Evolutionary conservation across 768 basidiomycete genomes (phyloP).

Genomic region (Phlebiopsis flavidoalba): DNA sequence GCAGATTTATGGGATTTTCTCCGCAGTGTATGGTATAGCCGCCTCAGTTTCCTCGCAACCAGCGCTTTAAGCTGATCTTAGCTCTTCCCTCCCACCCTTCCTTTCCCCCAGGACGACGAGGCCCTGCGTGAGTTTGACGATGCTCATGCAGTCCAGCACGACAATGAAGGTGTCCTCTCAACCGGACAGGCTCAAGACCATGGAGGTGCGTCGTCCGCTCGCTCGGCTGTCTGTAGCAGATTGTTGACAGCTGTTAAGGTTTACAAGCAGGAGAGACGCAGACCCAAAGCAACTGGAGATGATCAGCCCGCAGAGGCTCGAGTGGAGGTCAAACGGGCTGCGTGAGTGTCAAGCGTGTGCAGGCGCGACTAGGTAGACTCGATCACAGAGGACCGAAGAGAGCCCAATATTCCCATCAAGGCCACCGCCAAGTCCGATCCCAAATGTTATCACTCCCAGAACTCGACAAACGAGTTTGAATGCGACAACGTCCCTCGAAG

Average conservation of each 20-base stretch:
- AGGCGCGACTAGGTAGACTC: conserved; percentile 57
- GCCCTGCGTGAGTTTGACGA: conserved; percentile 76
- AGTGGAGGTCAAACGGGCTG: conserved; percentile 12
- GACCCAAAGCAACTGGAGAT: background rate
- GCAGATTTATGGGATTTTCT: too few relatives aligned
- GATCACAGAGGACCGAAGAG: conserved; percentile 59
- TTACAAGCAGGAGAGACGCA: conserved; percentile 15
- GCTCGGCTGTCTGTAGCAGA: conserved; percentile 5
- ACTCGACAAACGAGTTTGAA: conserved; percentile 10
- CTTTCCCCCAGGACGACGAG: conserved; percentile 40
- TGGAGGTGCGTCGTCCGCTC: conserved; percentile 71
- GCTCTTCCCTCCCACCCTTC: background rate
- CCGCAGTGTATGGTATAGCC: conserved; percentile 15
- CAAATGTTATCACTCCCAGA: conserved; percentile 31
- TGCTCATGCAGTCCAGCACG: conserved; percentile 79
- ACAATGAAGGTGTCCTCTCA: conserved; percentile 96
- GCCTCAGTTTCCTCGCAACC: conserved; percentile 11
- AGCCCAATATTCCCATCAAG: conserved; percentile 21
- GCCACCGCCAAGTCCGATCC: conserved; percentile 35
- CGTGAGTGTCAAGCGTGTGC: conserved; percentile 32
- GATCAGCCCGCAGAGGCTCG: conserved; percentile 5
- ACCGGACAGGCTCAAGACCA: conserved; percentile 86
- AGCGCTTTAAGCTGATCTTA: background rate
- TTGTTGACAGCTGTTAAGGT: conserved; percentile 10
- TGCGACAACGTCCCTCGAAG: conserved; percentile 5